Evolutionary conservation across 768 basidiomycete genomes (phyloP), one percentile per base, ranked within the genome.

Genomic region (Erythrobasidium yunnanense): DNA sequence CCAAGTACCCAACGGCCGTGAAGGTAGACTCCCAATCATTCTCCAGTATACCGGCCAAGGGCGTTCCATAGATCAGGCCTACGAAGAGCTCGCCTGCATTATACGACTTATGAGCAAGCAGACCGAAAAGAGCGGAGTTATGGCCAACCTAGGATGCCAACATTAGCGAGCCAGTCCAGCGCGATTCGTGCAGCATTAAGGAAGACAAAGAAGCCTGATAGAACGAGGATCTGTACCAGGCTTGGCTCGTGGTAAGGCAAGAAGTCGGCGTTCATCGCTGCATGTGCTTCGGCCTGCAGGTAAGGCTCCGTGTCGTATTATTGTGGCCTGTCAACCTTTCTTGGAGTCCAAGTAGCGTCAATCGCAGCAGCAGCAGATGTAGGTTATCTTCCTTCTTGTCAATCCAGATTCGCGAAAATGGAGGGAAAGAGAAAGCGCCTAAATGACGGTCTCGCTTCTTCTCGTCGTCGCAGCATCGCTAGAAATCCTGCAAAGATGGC

Each of bases 1-100:
- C 81, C 74, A 73, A 56, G 71, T 81, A 80, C 0, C 80, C 80
- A 6, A 81, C 27, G 3, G 77, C 74, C 18, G 81, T 77, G 69
- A 84, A 79, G 0, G 81, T 77, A 45, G 74, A 70, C 71, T 82
- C 77, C 73, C 80, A 77, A 4, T 74, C 70, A 11, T 70, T 55
- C 6, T 70, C 70, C 2, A 77, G 68, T 67, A 84, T 80, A 33
- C 75, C 75, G 1, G 79, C 78, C 0, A 80, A 75, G 6, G 84
- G 81, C 5, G 78, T 75, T 6, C 84, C 83, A 72, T 78, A 84
- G 5, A 84, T 73, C 67, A 83, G 78, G 5, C 84, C 84, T 11
- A 84, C 70, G 22, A 78, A 71, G n/a, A 83, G 78, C 34, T 83
- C 80, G 3, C 83, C 83, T 57, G 8, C 18, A 38, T 13, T n/a